Conservation (phyloP, 345 rosid genomes). For the Eucalyptus brandiana region DNA sequence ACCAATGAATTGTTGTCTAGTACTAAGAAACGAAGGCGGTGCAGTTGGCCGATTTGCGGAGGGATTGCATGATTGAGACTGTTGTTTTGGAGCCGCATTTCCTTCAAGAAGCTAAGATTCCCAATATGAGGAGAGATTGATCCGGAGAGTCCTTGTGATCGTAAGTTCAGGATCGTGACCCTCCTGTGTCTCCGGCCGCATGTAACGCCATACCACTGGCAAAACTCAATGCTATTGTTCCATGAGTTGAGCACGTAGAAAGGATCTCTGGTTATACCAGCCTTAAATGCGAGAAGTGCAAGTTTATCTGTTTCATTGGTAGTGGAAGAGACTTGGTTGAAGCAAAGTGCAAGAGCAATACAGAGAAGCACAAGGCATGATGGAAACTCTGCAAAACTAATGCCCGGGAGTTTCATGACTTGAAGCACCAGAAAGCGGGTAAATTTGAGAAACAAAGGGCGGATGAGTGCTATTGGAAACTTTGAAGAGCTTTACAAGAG, state of each 20-base stretch:
- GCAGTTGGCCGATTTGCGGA: fast-evolving
- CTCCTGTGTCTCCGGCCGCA: too few relatives aligned
- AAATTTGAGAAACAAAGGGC: not conserved
- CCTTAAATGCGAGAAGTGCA: not conserved
- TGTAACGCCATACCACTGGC: too few relatives aligned
- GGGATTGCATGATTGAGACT: too few relatives aligned
- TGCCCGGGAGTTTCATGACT: not conserved
- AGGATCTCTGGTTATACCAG: too few relatives aligned
- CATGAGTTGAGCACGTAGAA: too few relatives aligned
- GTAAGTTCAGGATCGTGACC: too few relatives aligned
- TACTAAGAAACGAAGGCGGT: fast-evolving
- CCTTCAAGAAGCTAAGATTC: too few relatives aligned
- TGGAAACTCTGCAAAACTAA: not conserved
- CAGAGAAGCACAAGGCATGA: not conserved
- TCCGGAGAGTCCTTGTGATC: too few relatives aligned
- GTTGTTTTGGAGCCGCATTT: too few relatives aligned
- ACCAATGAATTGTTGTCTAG: too few relatives aligned
- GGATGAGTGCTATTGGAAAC: not conserved
- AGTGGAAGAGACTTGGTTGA: not conserved
- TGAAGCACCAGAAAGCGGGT: not conserved
- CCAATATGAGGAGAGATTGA: too few relatives aligned
- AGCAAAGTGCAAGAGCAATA: not conserved
- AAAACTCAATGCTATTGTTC: too few relatives aligned
- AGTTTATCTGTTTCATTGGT: not conserved
- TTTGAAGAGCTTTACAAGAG: not conserved